Conservation (phyloP, 345 rosid species). For the Hibiscus trionum region DNA sequence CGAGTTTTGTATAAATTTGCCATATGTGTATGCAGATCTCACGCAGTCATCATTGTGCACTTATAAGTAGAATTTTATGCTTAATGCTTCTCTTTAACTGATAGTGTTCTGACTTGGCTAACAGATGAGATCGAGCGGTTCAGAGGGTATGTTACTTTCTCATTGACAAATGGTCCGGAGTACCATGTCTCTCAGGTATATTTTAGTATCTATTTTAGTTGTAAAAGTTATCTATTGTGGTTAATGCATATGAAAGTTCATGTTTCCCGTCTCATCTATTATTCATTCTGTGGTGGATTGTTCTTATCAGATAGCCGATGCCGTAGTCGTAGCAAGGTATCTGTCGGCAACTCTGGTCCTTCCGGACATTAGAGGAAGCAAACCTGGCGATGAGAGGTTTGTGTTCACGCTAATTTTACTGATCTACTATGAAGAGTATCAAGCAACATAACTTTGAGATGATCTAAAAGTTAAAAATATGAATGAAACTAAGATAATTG, state of each 20-base stretch:
- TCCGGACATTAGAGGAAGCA: constrained; percentile 93
- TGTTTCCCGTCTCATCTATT: not conserved
- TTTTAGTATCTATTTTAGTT: not conserved
- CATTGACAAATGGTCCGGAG: constrained; percentile 90
- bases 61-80: not conserved
- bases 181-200: constrained; percentile 95
- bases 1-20: not conserved
- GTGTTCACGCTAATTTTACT: constrained; percentile 5
- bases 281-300: constrained; percentile 11
- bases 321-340: constrained; percentile 74
- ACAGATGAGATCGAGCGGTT: constrained; percentile 51
- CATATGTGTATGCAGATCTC: not conserved
- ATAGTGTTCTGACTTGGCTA: constrained; percentile 9
- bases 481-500: constrained; percentile 11
- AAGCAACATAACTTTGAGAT: too few species aligned
- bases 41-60: not conserved
- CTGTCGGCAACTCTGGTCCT: constrained; percentile 75
- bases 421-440: not conserved
- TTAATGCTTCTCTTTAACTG: constrained; percentile 1
- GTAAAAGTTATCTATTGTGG: not conserved
- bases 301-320: constrained; percentile 67
- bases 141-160: constrained; percentile 77
- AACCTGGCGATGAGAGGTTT: constrained; percentile 75
- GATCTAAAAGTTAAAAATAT: not conserved
- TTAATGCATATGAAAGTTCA: too few species aligned